These are phyloP conservation scores for Usnea hakonensis DNA, from an alignment of 495 filamentous ascomycete species.

Conservation along the genomic window DNA sequence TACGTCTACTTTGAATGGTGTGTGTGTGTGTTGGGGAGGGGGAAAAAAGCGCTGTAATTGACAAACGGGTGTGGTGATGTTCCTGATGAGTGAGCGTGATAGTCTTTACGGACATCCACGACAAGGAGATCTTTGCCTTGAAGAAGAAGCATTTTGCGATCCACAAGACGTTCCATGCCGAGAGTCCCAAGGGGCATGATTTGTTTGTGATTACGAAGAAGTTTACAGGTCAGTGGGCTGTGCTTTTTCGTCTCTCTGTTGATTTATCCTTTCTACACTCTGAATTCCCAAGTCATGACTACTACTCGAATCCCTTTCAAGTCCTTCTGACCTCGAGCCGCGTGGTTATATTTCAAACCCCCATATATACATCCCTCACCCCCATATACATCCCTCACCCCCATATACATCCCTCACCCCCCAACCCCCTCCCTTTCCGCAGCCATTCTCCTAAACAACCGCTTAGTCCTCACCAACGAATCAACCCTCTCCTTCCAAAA, in stretches of 20 bases:
- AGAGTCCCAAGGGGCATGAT: conserved; percentile 13
- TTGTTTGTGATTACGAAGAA: conserved; percentile 19
- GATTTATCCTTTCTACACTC: no score
- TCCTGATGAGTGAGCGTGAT: neutral
- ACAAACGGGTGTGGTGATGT: neutral
- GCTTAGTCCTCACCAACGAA: conserved; percentile 40
- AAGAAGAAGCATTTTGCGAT: conserved; percentile 18
- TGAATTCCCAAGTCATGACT: neutral
- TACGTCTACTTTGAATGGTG: no score
- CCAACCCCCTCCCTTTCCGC: no score
- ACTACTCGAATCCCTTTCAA: neutral
- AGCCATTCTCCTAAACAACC: neutral
- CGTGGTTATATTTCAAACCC: no score
- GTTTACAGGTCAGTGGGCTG: conserved; percentile 9
- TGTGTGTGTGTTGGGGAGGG: neutral
- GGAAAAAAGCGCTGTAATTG: neutral
- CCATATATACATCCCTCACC: neutral
- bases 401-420: neutral
- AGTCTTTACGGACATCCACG: conserved; percentile 14
- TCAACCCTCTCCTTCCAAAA: conserved; percentile 43
- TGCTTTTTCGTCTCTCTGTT: neutral
- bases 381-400: neutral
- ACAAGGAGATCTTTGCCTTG: conserved; percentile 15
- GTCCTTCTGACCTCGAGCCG: neutral
- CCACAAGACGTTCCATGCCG: conserved; percentile 14